These are phyloP conservation scores for Nakaseomyces delphensis DNA, from an alignment of 1,139 yeast genomes.

Conservation along the genomic window DNA sequence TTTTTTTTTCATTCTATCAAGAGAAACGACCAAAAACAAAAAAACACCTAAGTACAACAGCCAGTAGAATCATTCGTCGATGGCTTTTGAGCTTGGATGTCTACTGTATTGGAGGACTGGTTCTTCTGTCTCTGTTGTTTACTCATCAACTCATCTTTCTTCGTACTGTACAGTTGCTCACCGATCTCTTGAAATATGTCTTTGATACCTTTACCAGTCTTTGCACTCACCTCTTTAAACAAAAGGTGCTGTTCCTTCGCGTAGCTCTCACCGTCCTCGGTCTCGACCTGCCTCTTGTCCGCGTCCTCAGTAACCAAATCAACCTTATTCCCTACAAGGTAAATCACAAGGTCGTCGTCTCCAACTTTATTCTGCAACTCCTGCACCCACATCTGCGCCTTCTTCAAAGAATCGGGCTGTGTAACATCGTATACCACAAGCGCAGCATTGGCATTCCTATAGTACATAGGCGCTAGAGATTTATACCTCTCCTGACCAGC, in stretches of 20 bases:
- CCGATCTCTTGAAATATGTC: conserved; percentile 81
- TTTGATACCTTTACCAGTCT: conserved; percentile 73
- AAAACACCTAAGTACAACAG: conserved; percentile 26
- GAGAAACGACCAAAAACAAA: too few species aligned
- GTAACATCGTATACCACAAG: conserved; percentile 71
- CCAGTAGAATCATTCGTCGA: conserved; percentile 39
- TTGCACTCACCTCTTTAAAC: conserved; percentile 91
- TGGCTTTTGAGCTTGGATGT: conserved; percentile 39
- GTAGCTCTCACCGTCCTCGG: conserved; percentile 46
- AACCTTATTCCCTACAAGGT: conserved; percentile 73
- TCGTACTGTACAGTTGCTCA: conserved; percentile 39
- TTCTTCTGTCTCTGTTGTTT: conserved; percentile 20
- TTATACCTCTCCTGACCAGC: conserved; percentile 85
- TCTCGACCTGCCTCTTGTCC: conserved; percentile 45
- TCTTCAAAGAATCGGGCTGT: conserved; percentile 57
- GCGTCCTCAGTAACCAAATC: conserved; percentile 47
- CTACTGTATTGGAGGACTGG: conserved; percentile 14
- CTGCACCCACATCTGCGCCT: conserved; percentile 94
- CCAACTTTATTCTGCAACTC: conserved; percentile 89
- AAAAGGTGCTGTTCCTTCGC: conserved; percentile 69
- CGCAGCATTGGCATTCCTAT: conserved; percentile 78
- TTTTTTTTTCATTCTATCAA: neutral
- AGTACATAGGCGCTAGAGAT: conserved; percentile 77
- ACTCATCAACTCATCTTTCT: conserved; percentile 22
- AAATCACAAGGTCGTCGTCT: conserved; percentile 64